Conservation (phyloP, 768 basidiomycete species). For the Clavulina sp. region DNA sequence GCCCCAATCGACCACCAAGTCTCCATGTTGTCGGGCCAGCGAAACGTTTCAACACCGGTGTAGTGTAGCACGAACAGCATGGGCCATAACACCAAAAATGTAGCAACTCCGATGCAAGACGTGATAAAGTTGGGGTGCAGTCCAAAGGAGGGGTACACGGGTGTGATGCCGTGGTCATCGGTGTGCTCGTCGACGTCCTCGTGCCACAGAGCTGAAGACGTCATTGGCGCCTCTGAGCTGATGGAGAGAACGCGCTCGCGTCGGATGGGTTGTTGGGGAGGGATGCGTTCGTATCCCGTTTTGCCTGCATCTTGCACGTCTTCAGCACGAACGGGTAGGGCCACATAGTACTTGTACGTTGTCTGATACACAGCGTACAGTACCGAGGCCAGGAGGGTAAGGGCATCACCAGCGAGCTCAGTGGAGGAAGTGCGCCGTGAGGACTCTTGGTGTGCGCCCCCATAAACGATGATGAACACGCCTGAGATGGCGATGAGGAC, state of each 20-base stretch:
- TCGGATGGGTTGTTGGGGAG: neutral
- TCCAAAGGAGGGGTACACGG: slow-evolving; percentile 5
- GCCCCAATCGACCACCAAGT: slow-evolving; percentile 39
- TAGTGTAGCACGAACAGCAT: slow-evolving; percentile 5
- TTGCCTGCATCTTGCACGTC: neutral
- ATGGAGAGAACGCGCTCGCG: neutral
- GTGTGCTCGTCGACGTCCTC: no score
- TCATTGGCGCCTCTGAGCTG: neutral
- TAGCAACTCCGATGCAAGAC: slow-evolving; percentile 7
- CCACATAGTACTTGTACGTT: slow-evolving; percentile 63
- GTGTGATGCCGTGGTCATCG: neutral
- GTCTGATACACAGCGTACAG: slow-evolving; percentile 68
- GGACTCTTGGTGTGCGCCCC: slow-evolving; percentile 26
- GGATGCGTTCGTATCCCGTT: neutral
- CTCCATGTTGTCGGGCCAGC: slow-evolving; percentile 32
- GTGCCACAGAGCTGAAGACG: no score
- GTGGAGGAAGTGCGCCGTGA: neutral
- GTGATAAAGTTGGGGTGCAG: slow-evolving; percentile 11
- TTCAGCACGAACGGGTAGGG: slow-evolving; percentile 20
- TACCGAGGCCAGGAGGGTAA: slow-evolving; percentile 57
- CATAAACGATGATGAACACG: slow-evolving; percentile 67
- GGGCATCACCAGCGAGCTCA: slow-evolving; percentile 43
- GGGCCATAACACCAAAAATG: slow-evolving; percentile 8
- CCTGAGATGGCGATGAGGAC: slow-evolving; percentile 71
- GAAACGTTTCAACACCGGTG: slow-evolving; percentile 1